Evolutionary conservation across 192 early-diverging fungal species (phyloP), one percentile per base, ranked within the genome.

Genomic region (Spizellomyces sp.): DNA sequence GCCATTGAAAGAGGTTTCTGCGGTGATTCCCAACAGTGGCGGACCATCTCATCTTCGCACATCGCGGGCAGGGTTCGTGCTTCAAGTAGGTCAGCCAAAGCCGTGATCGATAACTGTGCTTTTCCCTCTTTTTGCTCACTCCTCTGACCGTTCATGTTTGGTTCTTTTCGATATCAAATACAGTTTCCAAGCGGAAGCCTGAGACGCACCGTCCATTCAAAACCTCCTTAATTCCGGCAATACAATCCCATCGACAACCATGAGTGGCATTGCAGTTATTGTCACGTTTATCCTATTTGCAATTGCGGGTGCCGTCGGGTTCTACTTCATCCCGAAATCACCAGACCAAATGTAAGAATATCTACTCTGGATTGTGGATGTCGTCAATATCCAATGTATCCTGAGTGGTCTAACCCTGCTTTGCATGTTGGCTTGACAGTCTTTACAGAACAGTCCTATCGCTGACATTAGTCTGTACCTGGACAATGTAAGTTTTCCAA

Each of bases 261-360:
- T 75, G 73, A 15, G 65, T 7, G 72, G 72, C 9, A 5, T 62
- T 17, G 58, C 66, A 8, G 79, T 80, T 69, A 74, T 90, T 74
- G 68, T 90, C 60, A 85, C 80, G 76, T 81, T 84, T 57, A 70
- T 87, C 48, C 70, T 88, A 42, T 69, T 84, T 21, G 74, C 78
- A 47, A 67, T 79, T 44, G 75, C 76, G 41, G 70, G 77, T 45
- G 78, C 59, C 36, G 76, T 76, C 12, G 81, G 76, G n/a, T 84
- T 83, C 44, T 87, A 84, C 67, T 77, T 83, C 15, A 78, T 85
- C 19, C 87, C 86, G 22, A 82, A 84, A 50, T 81, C 84, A 36
- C 78, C 75, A n/a, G 81, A 89, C 70, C 88, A 89, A 75, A 84
- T 86, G 88, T 89, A 85, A 62, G 22, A 21, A 41, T 56, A 12